phyloP scores from a whole-genome alignment of 805 yeast species.

The Metschnikowia gelsemii region DNA sequence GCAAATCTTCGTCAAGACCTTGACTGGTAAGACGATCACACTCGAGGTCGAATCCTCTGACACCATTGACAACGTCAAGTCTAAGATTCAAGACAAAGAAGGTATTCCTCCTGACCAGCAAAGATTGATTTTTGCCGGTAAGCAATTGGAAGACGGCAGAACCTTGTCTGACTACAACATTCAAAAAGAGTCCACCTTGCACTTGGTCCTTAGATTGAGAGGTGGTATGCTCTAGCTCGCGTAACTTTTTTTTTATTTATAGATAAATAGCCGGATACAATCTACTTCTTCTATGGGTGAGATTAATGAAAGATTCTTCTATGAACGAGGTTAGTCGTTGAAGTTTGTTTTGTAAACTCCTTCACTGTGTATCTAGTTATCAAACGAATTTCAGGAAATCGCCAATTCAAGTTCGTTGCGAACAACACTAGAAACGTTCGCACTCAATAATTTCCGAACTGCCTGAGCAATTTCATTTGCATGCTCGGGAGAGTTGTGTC shows the following conservation, averaged over 20 bases:
- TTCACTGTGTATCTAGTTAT: neutral
- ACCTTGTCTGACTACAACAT: conserved; percentile 42
- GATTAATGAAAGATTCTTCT: no score
- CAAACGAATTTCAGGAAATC: neutral
- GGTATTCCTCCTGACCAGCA: conserved; percentile 49
- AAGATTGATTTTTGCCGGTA: conserved; percentile 48
- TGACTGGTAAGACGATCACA: conserved; percentile 69
- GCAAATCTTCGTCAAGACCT: conserved; percentile 47
- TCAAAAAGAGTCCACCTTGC: conserved; percentile 43
- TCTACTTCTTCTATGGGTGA: no score
- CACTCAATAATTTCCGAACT: conserved; percentile 20
- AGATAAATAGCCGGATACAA: neutral
- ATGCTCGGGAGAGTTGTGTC: conserved; percentile 15
- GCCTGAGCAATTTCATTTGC: conserved; percentile 14
- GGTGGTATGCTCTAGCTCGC: conserved; percentile 55
- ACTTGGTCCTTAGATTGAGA: conserved; percentile 29
- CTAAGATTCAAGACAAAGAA: conserved; percentile 44
- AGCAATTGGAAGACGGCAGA: conserved; percentile 45
- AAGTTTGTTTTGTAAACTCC: no score
- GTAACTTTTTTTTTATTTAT: neutral
- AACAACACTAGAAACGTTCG: conserved; percentile 23
- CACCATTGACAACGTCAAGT: conserved; percentile 87
- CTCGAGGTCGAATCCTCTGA: conserved; percentile 97
- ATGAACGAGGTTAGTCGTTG: no score
- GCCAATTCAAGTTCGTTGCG: conserved; percentile 18